A percentile compares a stretch with the other conserved stretches of the same genome.
Conservation (phyloP, 208 protist species). For the Trypanosoma rangeli region DNA sequence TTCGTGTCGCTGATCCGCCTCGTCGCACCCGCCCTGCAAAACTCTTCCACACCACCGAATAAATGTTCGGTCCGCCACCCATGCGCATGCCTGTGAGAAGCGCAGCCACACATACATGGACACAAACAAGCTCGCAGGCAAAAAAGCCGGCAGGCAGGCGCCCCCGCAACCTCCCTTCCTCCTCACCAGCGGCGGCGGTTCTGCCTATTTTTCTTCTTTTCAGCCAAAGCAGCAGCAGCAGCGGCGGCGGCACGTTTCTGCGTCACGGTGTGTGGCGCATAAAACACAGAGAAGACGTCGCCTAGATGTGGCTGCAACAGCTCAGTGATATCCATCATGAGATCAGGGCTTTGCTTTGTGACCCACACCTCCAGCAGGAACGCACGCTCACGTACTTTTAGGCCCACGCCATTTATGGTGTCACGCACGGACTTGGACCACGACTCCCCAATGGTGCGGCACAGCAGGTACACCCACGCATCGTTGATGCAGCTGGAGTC, state of each 20-base stretch:
- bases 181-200: conserved; percentile 38
- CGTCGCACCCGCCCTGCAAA: no score
- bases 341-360: conserved; percentile 53
- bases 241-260: conserved; percentile 58
- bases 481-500: conserved; percentile 48
- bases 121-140: no score
- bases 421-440: conserved; percentile 67
- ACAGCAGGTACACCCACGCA: conserved; percentile 83
- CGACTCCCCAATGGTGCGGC: conserved; percentile 80
- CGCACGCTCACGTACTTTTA: conserved; percentile 74
- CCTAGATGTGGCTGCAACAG: conserved; percentile 62
- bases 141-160: no score
- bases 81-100: background rate
- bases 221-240: conserved; percentile 37
- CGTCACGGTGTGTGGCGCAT: conserved; percentile 59
- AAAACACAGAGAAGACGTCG: conserved; percentile 46
- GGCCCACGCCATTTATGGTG: conserved; percentile 75
- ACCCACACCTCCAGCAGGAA: conserved; percentile 87
- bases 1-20: no score
- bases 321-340: conserved; percentile 65
- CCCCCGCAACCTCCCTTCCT: background rate
- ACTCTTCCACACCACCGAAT: no score
- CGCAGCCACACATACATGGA: conserved; percentile 5
- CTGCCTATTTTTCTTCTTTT: conserved; percentile 49
- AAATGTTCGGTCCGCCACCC: no score